Percentiles rank a stretch among this genome's conserved stretches.
Evolutionary conservation across 306 rosid species (phyloP).

Genomic region (Medicago lupulina): DNA sequence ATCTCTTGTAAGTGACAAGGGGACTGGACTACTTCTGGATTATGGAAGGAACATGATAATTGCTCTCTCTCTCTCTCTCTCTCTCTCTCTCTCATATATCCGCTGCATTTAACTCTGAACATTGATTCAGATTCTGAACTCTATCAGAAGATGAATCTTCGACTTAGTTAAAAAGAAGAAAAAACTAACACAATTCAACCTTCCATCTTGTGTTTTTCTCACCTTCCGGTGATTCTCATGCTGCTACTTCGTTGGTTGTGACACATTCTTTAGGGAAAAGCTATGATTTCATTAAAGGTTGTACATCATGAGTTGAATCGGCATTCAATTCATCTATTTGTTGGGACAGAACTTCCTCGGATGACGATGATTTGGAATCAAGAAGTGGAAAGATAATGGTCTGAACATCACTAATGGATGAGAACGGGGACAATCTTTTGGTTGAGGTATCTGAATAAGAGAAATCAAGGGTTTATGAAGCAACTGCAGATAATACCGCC

Average conservation of each 20-base stretch:
- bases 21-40: too few species aligned
- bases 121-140: too few species aligned
- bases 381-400: conserved; percentile 33
- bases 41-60: too few species aligned
- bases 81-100: too few species aligned
- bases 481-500: conserved; percentile 58
- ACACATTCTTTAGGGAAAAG: conserved; percentile 42
- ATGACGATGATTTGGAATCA: conserved; percentile 47
- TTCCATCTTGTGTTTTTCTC: too few species aligned
- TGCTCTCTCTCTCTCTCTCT: too few species aligned
- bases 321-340: conserved; percentile 40
- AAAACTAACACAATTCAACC: too few species aligned
- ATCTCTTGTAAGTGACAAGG: too few species aligned
- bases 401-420: conserved; percentile 52
- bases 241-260: conserved; percentile 41
- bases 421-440: conserved; percentile 62
- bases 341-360: conserved; percentile 50
- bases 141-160: too few species aligned
- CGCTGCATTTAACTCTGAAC: too few species aligned
- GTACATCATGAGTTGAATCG: conserved; percentile 41
- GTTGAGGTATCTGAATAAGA: conserved; percentile 57
- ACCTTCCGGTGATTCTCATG: conserved; percentile 47
- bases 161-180: too few species aligned
- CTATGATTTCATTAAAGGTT: conserved; percentile 51
- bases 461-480: conserved; percentile 59